Conservation (phyloP, 2,329 filamentous ascomycete genomes). For the Blastomyces emzantsi region DNA sequence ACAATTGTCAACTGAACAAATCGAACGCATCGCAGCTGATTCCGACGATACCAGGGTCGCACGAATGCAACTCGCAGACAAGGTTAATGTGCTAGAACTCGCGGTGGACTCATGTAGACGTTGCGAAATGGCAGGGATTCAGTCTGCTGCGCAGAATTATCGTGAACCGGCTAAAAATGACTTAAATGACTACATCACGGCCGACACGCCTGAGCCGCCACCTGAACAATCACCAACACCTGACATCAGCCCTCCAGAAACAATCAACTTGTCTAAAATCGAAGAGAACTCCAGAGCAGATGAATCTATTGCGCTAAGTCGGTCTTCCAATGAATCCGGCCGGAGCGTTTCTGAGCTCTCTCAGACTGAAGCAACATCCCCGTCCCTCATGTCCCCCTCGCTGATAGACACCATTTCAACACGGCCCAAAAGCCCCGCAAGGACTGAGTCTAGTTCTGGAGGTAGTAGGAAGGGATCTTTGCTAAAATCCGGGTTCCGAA, state of each 20-base stretch:
- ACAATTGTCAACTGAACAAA: slow-evolving; percentile 24
- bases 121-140: slow-evolving; percentile 16
- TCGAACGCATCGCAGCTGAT: slow-evolving; percentile 21
- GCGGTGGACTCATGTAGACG: slow-evolving; percentile 15
- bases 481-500: neutral
- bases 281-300: neutral
- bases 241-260: slow-evolving; percentile 6
- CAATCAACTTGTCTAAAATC: neutral
- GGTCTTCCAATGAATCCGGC: slow-evolving; percentile 6
- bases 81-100: slow-evolving; percentile 16
- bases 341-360: slow-evolving; percentile 4
- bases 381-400: neutral
- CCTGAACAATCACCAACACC: slow-evolving; percentile 4
- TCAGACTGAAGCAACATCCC: slow-evolving; percentile 5
- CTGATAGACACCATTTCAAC: neutral
- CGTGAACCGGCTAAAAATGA: slow-evolving; percentile 10
- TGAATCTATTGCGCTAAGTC: neutral
- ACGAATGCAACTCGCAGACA: slow-evolving; percentile 10
- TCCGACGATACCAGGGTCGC: slow-evolving; percentile 16
- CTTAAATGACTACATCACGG: slow-evolving; percentile 5
- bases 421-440: slow-evolving; percentile 6
- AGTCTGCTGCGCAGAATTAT: slow-evolving; percentile 14
- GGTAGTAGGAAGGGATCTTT: slow-evolving; percentile 2
- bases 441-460: slow-evolving; percentile 1
- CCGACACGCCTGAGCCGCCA: slow-evolving; percentile 8